Conservation (phyloP, 345 rosid species). For the Salix udensis region DNA sequence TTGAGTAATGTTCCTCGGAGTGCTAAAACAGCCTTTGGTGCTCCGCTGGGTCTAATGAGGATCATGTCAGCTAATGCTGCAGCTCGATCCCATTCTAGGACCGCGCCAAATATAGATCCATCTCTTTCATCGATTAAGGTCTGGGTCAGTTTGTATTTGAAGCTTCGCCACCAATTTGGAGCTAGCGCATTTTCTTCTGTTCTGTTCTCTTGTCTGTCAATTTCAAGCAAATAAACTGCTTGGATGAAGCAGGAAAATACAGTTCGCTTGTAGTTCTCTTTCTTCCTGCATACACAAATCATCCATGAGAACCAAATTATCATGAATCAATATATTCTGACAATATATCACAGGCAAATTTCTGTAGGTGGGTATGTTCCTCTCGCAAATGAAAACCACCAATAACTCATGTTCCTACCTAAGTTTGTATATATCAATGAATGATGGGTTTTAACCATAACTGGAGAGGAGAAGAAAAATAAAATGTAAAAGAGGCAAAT, state of each 20-base stretch:
- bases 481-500: neutral
- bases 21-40: slow-evolving; percentile 77
- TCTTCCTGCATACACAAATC: slow-evolving; percentile 52
- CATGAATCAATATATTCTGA: neutral
- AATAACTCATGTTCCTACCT: neutral
- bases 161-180: slow-evolving; percentile 93
- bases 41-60: slow-evolving; percentile 83
- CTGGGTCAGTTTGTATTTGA: slow-evolving; percentile 72
- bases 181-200: slow-evolving; percentile 66
- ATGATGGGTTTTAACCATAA: neutral
- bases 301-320: neutral
- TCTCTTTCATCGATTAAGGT: slow-evolving; percentile 76
- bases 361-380: neutral
- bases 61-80: slow-evolving; percentile 79
- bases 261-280: slow-evolving; percentile 81
- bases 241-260: slow-evolving; percentile 93
- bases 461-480: neutral
- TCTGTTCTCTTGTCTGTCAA: slow-evolving; percentile 82
- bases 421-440: neutral
- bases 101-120: slow-evolving; percentile 79
- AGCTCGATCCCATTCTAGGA: slow-evolving; percentile 86
- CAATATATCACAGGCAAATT: neutral
- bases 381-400: neutral
- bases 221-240: slow-evolving; percentile 85
- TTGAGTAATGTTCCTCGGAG: slow-evolving; percentile 84